phyloP scores from a whole-genome alignment of 495 filamentous ascomycete species.

The Trichoderma virens region DNA sequence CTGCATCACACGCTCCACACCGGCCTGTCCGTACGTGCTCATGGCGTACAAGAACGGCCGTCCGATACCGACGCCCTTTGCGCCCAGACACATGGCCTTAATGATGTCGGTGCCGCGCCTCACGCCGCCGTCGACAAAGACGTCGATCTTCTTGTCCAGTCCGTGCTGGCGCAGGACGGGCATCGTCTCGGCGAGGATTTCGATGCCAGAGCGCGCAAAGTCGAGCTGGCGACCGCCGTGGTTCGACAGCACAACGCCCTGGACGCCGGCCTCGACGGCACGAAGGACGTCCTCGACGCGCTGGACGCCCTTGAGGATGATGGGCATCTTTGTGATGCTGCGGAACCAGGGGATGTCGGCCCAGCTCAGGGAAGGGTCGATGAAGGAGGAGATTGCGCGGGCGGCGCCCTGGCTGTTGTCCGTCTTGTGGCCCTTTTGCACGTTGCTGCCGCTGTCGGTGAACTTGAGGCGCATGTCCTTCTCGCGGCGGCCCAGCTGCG shows the following conservation, averaged over 20 bases:
- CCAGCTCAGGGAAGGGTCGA: slow-evolving; percentile 87
- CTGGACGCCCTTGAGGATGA: slow-evolving; percentile 94
- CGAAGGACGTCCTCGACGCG: slow-evolving; percentile 87
- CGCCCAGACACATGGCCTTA: slow-evolving; percentile 90
- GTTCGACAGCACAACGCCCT: slow-evolving; percentile 93
- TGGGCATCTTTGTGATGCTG: slow-evolving; percentile 90
- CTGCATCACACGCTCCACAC: slow-evolving; percentile 89
- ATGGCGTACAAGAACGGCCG: slow-evolving; percentile 94
- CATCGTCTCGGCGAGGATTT: slow-evolving; percentile 94
- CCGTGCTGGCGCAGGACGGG: slow-evolving; percentile 78
- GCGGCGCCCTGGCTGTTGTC: slow-evolving; percentile 89
- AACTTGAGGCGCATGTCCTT: slow-evolving; percentile 96
- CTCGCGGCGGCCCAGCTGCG: slow-evolving; percentile 88
- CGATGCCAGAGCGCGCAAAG: slow-evolving; percentile 81
- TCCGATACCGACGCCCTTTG: slow-evolving; percentile 89
- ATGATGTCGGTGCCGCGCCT: slow-evolving; percentile 89
- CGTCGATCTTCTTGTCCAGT: slow-evolving; percentile 75
- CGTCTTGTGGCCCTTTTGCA: slow-evolving; percentile 65
- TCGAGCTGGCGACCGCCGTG: slow-evolving; percentile 98
- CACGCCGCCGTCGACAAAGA: slow-evolving; percentile 87
- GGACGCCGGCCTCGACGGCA: slow-evolving; percentile 74
- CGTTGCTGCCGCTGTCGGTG: slow-evolving; percentile 72
- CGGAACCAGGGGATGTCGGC: slow-evolving; percentile 93
- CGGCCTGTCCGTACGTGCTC: slow-evolving; percentile 80
- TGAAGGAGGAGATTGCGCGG: slow-evolving; percentile 84